Evolutionary conservation across 2,329 filamentous ascomycete species (phyloP), one percentile per base, ranked within the genome.

Genomic region (Colletotrichum melonis): DNA sequence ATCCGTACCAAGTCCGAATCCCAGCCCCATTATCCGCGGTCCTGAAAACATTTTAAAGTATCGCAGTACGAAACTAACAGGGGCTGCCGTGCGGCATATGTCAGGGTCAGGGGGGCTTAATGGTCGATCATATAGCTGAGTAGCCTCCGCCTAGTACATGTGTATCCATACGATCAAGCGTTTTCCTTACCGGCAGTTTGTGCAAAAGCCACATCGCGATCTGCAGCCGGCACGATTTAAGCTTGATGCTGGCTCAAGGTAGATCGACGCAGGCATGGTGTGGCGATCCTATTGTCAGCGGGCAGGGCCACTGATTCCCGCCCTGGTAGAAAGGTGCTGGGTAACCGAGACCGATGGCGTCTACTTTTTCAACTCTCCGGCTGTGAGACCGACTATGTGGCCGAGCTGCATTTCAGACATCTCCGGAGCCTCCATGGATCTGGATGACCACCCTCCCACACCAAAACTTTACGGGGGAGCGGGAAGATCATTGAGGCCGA

Each of bases 221-320:
- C 49, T 19, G 16, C 14, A 22, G n/a, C 30, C 49, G n/a, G 19
- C 30, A 8, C 14, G 28, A 57, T 70, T 70, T 65, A 73, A 70
- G 60, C 67, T 73, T 73, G 55, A 60, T 30, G 30, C 22, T 57
- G 19, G 59, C 22, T 59, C 12, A 19, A 42, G 26, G 54, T 14
- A 57, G 60, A 73, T 62, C 35, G 30, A 16, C 58, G 54, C 69
- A 69, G 46, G 58, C 52, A 67, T 66, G 11, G 1, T 32, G 42
- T 46, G 5, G 65, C 24, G 24, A 54, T 35, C 30, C 19, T 8
- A 16, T 59, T n/a, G 28, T 24, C 26, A 35, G 30, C 32, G 46
- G 22, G 28, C 4, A 32, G 16, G 2, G 22, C 19, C 49, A 22
- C n/a, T 28, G 26, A 22, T 22, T 52, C 12, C 49, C 38, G n/a